Base-by-base conservation (phyloP, 768 basidiomycete genomes). In the Suillus paluster region DNA sequence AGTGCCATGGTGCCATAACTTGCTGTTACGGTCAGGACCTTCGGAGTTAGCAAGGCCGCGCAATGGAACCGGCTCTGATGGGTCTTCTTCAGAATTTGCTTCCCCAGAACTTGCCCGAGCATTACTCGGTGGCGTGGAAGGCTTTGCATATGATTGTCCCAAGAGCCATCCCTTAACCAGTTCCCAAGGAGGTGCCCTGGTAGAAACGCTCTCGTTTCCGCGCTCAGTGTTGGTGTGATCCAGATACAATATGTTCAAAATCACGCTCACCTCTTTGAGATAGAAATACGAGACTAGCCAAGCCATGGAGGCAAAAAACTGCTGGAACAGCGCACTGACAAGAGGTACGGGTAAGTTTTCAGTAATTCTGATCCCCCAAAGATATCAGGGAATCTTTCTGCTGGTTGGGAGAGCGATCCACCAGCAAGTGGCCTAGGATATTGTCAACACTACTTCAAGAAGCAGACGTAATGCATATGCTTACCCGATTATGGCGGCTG, bases 281-380 rank as follows among this genome's bases (percentile, higher is more conserved):
- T 80, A 86, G 10, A 84, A 44, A 46, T 80, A 71, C 0, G 83
- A 78, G 7, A 86, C 70, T 12, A 84, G 41, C 80, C 82, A 85
- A 9, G 82, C 83, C 12, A 86, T 6, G 8, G 75, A 71, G 1
- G 86, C 77, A 67, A 86, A 81, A 2, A 81, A n/a, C 82, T 1
- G 86, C 88, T 3, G 87, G 78, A 17, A 89, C 81, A 15, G 86
- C 80, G 66, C 89, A 91, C 1, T n/a, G 90, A 84, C 19, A 91
- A 78, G 70, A 91, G 89, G 73, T 93, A 92, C 0, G 91, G 90
- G 71, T 87, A 88, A 50, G 80, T 70, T 64, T 78, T 81, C 81
- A 87, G 83, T 65, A 93, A 90, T 14, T 66, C 64, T 5, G 77
- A 79, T 36, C 76, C 61, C 50, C 87, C 87, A 64, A 92, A 92